Evolutionary conservation across 306 rosid species (phyloP).

Genomic region (Vigna reflexopilosa): DNA sequence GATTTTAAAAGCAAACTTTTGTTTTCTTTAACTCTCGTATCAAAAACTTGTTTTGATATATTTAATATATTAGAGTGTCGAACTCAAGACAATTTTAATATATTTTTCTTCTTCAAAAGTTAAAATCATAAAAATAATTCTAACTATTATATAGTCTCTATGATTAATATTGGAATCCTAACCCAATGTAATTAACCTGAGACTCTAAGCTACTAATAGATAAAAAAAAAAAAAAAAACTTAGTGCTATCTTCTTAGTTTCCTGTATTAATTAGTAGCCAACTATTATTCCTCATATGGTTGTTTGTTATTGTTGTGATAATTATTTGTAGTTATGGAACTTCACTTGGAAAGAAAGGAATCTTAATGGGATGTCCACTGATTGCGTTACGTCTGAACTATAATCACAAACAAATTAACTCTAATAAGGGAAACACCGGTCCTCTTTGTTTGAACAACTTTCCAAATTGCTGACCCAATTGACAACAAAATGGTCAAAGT

Average conservation of each 20-base stretch:
- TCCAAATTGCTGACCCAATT: slow-evolving; percentile 23
- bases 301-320: background rate
- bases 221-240: background rate
- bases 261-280: background rate
- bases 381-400: slow-evolving; percentile 34
- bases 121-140: too few relatives aligned
- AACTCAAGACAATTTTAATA: too few relatives aligned
- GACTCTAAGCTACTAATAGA: background rate
- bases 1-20: too few relatives aligned
- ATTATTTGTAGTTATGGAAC: slow-evolving; percentile 32
- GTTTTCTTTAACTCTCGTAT: too few relatives aligned
- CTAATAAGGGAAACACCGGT: background rate
- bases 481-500: slow-evolving; percentile 35
- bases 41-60: too few relatives aligned
- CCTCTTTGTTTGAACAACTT: slow-evolving; percentile 21
- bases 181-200: too few relatives aligned
- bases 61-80: too few relatives aligned
- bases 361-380: slow-evolving; percentile 4
- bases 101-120: too few relatives aligned
- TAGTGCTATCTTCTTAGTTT: background rate
- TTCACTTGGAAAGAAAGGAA: slow-evolving; percentile 40
- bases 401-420: background rate
- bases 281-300: too few relatives aligned
- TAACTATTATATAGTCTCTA: too few relatives aligned
- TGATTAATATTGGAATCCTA: too few relatives aligned